A percentile compares a stretch with the other conserved stretches of the same genome.
Evolutionary conservation across 805 yeast genomes (phyloP).

Genomic region (Martiniozyma abietophila): DNA sequence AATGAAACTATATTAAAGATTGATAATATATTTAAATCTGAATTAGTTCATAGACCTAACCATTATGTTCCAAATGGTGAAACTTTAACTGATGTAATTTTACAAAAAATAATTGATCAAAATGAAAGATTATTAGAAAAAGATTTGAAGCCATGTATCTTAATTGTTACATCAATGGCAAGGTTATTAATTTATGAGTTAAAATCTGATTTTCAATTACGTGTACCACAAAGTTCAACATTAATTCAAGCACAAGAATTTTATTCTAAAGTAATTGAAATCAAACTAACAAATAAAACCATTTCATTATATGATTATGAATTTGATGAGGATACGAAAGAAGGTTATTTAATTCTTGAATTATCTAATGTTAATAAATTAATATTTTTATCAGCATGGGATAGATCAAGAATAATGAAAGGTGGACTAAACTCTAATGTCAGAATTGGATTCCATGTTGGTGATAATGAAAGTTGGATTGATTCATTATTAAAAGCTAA

Average conservation of each 20-base stretch:
- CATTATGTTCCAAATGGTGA: slow-evolving; percentile 22
- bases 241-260: slow-evolving; percentile 35
- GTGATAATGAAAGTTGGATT: slow-evolving; percentile 52
- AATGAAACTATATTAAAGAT: slow-evolving; percentile 27
- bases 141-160: slow-evolving; percentile 26
- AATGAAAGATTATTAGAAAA: slow-evolving; percentile 23
- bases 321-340: slow-evolving; percentile 47
- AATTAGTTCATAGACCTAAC: slow-evolving; percentile 23
- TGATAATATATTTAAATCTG: slow-evolving; percentile 27
- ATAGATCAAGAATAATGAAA: slow-evolving; percentile 23
- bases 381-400: slow-evolving; percentile 43
- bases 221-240: slow-evolving; percentile 24
- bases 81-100: slow-evolving; percentile 24
- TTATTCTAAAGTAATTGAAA: slow-evolving; percentile 27
- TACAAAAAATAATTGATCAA: slow-evolving; percentile 24
- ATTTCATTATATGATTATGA: slow-evolving; percentile 78
- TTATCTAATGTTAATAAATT: slow-evolving; percentile 47
- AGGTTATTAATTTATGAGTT: slow-evolving; percentile 28
- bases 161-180: slow-evolving; percentile 29
- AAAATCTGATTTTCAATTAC: slow-evolving; percentile 23
- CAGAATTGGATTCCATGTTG: slow-evolving; percentile 32
- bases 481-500: slow-evolving; percentile 61
- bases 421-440: slow-evolving; percentile 27
- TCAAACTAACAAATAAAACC: slow-evolving; percentile 38
- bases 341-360: slow-evolving; percentile 60